Conservation (phyloP, 139 green algal species). For the Raphidocelis subcapitata region DNA sequence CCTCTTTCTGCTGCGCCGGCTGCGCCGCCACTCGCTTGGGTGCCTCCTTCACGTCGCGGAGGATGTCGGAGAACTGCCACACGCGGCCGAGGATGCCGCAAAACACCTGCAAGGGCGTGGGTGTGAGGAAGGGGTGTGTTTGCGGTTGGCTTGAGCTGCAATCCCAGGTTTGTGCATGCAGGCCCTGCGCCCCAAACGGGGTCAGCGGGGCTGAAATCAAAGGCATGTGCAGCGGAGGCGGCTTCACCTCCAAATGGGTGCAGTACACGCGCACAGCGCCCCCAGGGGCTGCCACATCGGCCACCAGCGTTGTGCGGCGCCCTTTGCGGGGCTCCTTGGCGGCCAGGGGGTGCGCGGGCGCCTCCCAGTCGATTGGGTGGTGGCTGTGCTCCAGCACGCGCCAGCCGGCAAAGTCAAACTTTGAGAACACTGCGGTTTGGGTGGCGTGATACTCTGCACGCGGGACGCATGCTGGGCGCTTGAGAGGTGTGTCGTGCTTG, state of each 20-base stretch:
- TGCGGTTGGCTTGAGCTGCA: too few species aligned
- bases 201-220: too few species aligned
- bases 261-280: slow-evolving; percentile 76
- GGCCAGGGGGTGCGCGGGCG: slow-evolving; percentile 36
- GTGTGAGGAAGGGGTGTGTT: background rate
- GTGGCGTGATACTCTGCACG: too few species aligned
- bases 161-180: too few species aligned
- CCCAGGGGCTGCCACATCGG: slow-evolving; percentile 47
- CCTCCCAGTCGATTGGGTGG: slow-evolving; percentile 71
- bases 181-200: too few species aligned
- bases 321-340: slow-evolving; percentile 62
- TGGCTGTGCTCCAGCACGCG: slow-evolving; percentile 51
- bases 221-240: background rate
- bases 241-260: slow-evolving; percentile 77
- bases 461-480: too few species aligned
- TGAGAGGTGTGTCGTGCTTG: too few species aligned
- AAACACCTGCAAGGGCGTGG: slow-evolving; percentile 65
- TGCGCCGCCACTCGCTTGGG: slow-evolving; percentile 2
- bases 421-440: too few species aligned
- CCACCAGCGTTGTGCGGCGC: slow-evolving; percentile 60
- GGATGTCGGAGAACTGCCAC: slow-evolving; percentile 77
- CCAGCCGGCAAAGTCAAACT: slow-evolving; percentile 5
- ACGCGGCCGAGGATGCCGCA: slow-evolving; percentile 80
- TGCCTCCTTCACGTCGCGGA: slow-evolving; percentile 48
- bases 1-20: slow-evolving; percentile 5